Conservation (phyloP, 257 asterid genomes). For the Haberlea rhodopensis region DNA sequence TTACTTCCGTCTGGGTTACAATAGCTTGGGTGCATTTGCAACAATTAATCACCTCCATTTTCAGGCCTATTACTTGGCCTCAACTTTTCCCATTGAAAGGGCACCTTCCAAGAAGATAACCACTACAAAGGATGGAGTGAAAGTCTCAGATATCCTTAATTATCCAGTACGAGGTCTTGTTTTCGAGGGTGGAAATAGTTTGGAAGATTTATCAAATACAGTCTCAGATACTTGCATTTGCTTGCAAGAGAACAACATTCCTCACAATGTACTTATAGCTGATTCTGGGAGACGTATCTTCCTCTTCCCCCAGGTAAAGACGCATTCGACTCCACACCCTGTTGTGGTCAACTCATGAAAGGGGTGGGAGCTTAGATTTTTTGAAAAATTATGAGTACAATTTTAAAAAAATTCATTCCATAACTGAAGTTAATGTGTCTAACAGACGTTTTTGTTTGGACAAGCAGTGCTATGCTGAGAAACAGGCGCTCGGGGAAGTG, state of each 20-base stretch:
- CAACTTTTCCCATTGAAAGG: constrained; percentile 66
- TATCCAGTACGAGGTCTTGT: constrained; percentile 86
- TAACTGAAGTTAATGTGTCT: constrained; percentile 4
- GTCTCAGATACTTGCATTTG: constrained; percentile 78
- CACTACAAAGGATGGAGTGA: constrained; percentile 52
- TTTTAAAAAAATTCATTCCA: no score
- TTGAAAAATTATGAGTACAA: no score
- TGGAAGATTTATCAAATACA: constrained; percentile 63
- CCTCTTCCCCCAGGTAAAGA: constrained; percentile 87
- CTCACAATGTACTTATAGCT: constrained; percentile 76
- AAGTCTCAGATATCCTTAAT: constrained; percentile 58
- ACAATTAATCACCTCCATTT: constrained; percentile 97
- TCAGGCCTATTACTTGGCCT: constrained; percentile 74
- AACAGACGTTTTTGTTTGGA: constrained; percentile 20
- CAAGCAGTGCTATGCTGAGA: constrained; percentile 93
- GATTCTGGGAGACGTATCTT: constrained; percentile 79
- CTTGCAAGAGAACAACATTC: constrained; percentile 84
- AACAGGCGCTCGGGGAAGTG: constrained; percentile 96
- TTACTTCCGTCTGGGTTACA: constrained; percentile 90
- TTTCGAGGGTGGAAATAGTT: constrained; percentile 65
- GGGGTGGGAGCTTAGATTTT: no score
- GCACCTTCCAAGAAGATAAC: constrained; percentile 58
- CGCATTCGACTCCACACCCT: neutral
- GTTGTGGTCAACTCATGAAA: no score
- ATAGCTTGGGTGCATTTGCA: constrained; percentile 98